Evolutionary conservation across 2,329 filamentous ascomycete species (phyloP), one percentile per base, ranked within the genome.

Genomic region (Colletotrichum lupini): DNA sequence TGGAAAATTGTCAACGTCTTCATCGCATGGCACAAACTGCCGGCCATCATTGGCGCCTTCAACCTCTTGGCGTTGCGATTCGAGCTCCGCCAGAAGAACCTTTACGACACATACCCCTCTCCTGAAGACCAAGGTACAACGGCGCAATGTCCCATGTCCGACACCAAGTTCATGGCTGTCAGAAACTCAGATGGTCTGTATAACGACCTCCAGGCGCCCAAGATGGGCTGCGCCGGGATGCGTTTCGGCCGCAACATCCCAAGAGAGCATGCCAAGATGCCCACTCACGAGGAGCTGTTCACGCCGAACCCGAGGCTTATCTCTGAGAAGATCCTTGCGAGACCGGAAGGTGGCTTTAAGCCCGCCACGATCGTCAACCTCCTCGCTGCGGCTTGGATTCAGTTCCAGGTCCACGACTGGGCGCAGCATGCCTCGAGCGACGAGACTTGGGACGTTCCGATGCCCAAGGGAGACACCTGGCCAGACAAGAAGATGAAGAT

Each of bases 311-410:
- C 85, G 3, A 78, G 85, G 46, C 68, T 84, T 16, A 78, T 87
- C 58, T 86, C 83, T 67, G 79, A 85, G 57, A 77, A 76, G 53
- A 80, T 87, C 67, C 79, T 87, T 79, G 80, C 80, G 24, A 79
- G 85, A 9, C 80, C 83, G n/a, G 78, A 77, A 4, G 74, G 72
- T 9, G 65, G 73, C 2, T 87, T 87, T 74, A 84, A 83, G 28
- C 84, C 84, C 3, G 85, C 85, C 0, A 86, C 83, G 0, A 84
- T 79, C 1, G 68, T 87, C 69, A 87, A 87, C 68, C 74, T 87
- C 52, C 77, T 87, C 7, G 85, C 85, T 3, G 85, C 85, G 16
- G 85, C 85, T 1, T 87, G 85, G 84, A 86, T 87, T n/a, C 85
- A 87, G 74, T 86, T 87, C 65, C 84, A 86, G 68, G 82, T 82